Evolutionary conservation across 768 basidiomycete genomes (phyloP).

Genomic region (Naematelia aurantialba): DNA sequence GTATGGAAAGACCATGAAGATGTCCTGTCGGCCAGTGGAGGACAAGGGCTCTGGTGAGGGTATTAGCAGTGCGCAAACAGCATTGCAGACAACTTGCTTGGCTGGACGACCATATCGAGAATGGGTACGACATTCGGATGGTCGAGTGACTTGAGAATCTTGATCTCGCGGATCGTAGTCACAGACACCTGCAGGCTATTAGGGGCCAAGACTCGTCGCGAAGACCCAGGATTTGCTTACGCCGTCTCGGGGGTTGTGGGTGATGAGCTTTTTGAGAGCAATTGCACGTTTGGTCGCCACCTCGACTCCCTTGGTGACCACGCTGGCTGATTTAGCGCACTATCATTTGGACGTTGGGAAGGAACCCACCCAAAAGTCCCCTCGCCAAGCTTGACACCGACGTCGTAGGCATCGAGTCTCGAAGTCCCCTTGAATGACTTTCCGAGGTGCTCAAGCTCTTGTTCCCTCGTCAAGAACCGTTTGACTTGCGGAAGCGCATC

Average conservation of each 20-base stretch:
- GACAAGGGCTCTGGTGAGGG: neutral
- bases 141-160: conserved; percentile 82
- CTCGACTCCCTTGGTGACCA: conserved; percentile 84
- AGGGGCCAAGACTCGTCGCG: neutral
- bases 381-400: conserved; percentile 84
- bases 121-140: conserved; percentile 84
- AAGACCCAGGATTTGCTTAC: conserved; percentile 52
- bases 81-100: conserved; percentile 34
- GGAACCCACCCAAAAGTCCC: conserved; percentile 86
- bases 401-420: conserved; percentile 68
- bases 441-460: conserved; percentile 29
- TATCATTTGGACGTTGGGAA: conserved; percentile 6
- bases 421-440: conserved; percentile 43
- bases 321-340: conserved; percentile 51
- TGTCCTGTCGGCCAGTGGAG: conserved; percentile 54
- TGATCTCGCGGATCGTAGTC: conserved; percentile 93
- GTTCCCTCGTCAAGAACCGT: conserved; percentile 11
- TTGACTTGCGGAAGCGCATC: conserved; percentile 5
- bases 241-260: conserved; percentile 95
- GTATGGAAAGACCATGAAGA: conserved; percentile 99
- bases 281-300: conserved; percentile 61
- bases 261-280: conserved; percentile 88
- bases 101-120: conserved; percentile 81
- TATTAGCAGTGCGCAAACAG: neutral
- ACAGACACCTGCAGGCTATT: conserved; percentile 61